Evolutionary conservation across 2,329 filamentous ascomycete genomes (phyloP).

Genomic region (Apiospora malaysiana): DNA sequence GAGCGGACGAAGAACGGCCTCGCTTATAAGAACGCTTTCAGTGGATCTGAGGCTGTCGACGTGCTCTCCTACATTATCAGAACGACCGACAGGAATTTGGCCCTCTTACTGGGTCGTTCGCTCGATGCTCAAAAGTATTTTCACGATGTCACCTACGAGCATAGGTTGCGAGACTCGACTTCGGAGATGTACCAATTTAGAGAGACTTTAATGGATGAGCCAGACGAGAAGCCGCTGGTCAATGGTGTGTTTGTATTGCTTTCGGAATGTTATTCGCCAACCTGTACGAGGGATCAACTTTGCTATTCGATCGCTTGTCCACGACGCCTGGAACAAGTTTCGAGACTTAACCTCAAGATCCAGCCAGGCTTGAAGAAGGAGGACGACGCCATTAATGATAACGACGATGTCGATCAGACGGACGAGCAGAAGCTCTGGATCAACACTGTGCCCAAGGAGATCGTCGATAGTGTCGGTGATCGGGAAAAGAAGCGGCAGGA

Average conservation of each 20-base stretch:
- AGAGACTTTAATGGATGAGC: constrained; percentile 86
- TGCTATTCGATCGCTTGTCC: constrained; percentile 99
- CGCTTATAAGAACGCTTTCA: constrained; percentile 97
- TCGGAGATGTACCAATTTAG: constrained; percentile 97
- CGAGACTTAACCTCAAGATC: constrained; percentile 89
- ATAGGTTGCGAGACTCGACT: constrained; percentile 90
- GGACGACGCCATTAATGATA: constrained; percentile 64
- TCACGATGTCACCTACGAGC: constrained; percentile 98
- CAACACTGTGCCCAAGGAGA: constrained; percentile 94
- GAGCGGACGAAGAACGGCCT: constrained; percentile 96
- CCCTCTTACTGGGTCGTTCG: constrained; percentile 86
- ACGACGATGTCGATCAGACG: constrained; percentile 82
- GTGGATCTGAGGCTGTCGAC: constrained; percentile 93
- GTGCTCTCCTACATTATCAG: constrained; percentile 96
- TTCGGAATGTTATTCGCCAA: constrained; percentile 97
- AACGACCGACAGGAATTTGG: constrained; percentile 93
- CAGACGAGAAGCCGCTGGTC: constrained; percentile 73
- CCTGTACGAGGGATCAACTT: constrained; percentile 91
- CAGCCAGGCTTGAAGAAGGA: constrained; percentile 82
- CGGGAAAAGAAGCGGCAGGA: constrained; percentile 97
- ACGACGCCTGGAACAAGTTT: constrained; percentile 90
- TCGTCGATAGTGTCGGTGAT: constrained; percentile 88
- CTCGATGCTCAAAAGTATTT: constrained; percentile 99
- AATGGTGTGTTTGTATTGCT: constrained; percentile 96
- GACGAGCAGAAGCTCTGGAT: constrained; percentile 99